Evolutionary conservation across 2,329 filamentous ascomycete genomes (phyloP), one percentile per base, ranked within the genome.

Genomic region (Verticillium nubilum): DNA sequence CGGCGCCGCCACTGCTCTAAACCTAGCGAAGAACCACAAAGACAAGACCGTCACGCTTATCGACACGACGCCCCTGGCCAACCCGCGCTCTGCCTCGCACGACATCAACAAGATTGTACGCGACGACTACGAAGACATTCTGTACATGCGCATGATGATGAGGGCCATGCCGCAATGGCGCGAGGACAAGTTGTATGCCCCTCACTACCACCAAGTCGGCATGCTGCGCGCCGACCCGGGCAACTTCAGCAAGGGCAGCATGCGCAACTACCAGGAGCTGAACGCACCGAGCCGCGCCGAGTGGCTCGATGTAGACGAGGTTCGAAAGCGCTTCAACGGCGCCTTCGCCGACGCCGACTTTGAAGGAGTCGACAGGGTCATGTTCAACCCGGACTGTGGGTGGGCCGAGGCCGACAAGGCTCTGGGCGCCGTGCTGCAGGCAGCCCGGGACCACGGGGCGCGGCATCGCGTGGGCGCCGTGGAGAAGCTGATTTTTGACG

Each of bases 321-420:
- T 83, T 37, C 78, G 80, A 53, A 73, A 74, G 65, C 69, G 84
- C 59, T 86, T 83, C 69, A 81, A 81, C 52, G 84, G 83, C 0
- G 69, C 83, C 7, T 86, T 86, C 65, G 77, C 80, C 27, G 79
- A 83, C 52, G 79, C 84, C 31, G 76, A 86, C 61, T 86, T 85
- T 66, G 77, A 75, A 6, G 81, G 76, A 7, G 76, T 85, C 53
- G 80, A 81, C 61, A 79, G 80, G 63, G 76, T 86, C 19, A 75
- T 84, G 25, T 77, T 81, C 64, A 87, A 86, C 72, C 80, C 80
- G 61, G 80, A 77, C 31, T 84, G 82, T 68, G 84, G 84, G 2
- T 86, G 83, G 77, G 83, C 78, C 19, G 80, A 83, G 56, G 84
- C 84, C 13, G 83, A 83, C 59, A 81, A 85, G 68, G 78, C 80